These are phyloP conservation scores for Xylaria acuta DNA, from an alignment of 495 filamentous ascomycete species.

Conservation along the genomic window DNA sequence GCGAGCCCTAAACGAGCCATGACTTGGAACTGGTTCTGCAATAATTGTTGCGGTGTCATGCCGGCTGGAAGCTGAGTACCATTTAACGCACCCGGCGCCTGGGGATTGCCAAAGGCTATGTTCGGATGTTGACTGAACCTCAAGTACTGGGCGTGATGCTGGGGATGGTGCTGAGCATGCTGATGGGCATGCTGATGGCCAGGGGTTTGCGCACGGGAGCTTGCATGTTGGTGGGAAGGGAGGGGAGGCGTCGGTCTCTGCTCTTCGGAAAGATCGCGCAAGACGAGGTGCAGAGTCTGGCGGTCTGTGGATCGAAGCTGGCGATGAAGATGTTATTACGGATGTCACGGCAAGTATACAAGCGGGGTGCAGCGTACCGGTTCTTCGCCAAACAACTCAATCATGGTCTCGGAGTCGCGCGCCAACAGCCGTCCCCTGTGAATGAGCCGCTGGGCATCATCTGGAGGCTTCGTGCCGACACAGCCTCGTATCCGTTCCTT, in stretches of 20 bases:
- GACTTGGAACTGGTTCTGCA: slow-evolving; percentile 33
- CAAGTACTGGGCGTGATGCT: slow-evolving; percentile 27
- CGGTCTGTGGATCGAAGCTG: slow-evolving; percentile 55
- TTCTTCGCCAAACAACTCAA: slow-evolving; percentile 62
- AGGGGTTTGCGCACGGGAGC: background rate
- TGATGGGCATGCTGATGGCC: background rate
- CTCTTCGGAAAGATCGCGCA: slow-evolving; percentile 50
- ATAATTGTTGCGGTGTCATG: slow-evolving; percentile 29
- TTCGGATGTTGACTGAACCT: slow-evolving; percentile 29
- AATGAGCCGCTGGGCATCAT: slow-evolving; percentile 68
- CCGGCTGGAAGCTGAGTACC: slow-evolving; percentile 24
- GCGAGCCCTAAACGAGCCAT: slow-evolving; percentile 25
- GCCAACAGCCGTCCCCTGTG: slow-evolving; percentile 66
- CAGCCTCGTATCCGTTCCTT: slow-evolving; percentile 64
- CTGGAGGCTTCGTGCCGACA: slow-evolving; percentile 59
- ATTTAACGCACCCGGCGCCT: slow-evolving; percentile 27
- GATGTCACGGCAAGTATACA: background rate
- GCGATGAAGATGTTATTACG: slow-evolving; percentile 26
- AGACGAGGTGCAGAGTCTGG: slow-evolving; percentile 69
- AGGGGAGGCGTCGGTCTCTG: slow-evolving; percentile 31
- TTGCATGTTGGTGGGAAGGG: slow-evolving; percentile 23
- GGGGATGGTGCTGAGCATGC: slow-evolving; percentile 15
- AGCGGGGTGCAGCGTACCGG: slow-evolving; percentile 53
- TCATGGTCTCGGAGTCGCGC: slow-evolving; percentile 60
- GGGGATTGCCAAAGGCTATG: slow-evolving; percentile 30